Conservation (phyloP, 306 rosid genomes). For the Spatholobus suberectus region DNA sequence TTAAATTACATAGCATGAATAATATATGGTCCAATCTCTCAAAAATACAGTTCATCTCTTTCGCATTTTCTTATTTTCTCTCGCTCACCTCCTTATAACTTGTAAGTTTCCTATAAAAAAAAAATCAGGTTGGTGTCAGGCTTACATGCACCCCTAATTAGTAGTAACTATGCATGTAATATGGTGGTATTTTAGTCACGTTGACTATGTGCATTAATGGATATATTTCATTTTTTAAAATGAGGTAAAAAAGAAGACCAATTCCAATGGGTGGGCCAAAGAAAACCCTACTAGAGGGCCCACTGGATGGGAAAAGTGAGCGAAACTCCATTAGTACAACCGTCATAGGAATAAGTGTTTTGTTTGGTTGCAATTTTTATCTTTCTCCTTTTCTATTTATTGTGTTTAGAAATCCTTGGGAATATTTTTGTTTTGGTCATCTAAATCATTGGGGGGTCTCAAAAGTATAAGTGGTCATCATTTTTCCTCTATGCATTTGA, state of each 20-base stretch:
- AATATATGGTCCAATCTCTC: too few relatives aligned
- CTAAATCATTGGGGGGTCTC: too few relatives aligned
- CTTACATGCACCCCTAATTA: too few relatives aligned
- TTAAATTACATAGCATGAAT: too few relatives aligned
- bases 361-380: not conserved
- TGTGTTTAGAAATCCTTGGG: slow-evolving; percentile 3
- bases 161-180: too few relatives aligned
- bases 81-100: too few relatives aligned
- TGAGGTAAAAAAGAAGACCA: not conserved
- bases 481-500: not conserved
- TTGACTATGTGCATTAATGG: not conserved
- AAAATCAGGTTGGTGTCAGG: too few relatives aligned
- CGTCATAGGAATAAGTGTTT: not conserved
- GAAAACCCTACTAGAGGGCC: not conserved
- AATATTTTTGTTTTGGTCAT: too few relatives aligned
- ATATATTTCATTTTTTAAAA: not conserved
- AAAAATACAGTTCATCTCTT: too few relatives aligned
- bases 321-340: not conserved
- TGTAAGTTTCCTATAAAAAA: too few relatives aligned
- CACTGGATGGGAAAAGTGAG: not conserved
- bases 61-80: too few relatives aligned
- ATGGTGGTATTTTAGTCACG: not conserved
- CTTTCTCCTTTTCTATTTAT: not conserved
- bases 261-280: not conserved
- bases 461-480: too few relatives aligned